These are phyloP conservation scores for Diaporthe aspalathi DNA, from an alignment of 2,329 filamentous ascomycete genomes.

Conservation along the genomic window DNA sequence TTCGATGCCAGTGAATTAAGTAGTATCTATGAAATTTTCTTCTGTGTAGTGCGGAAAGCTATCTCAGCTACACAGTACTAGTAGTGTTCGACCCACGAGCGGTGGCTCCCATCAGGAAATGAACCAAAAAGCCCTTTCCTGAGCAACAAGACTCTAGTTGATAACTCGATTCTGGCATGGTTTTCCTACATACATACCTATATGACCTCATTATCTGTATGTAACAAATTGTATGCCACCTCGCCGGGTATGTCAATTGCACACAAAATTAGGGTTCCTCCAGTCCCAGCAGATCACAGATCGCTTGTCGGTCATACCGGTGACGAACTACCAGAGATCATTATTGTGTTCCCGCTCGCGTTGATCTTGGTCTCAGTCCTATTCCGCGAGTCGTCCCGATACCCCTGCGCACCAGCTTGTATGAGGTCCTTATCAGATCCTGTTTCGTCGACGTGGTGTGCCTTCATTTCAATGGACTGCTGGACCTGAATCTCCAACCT, in stretches of 20 bases:
- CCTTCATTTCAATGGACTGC: slow-evolving; percentile 41
- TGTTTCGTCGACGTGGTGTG: background rate
- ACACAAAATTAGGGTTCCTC: background rate
- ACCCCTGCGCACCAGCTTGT: slow-evolving; percentile 1
- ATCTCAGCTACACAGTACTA: no score
- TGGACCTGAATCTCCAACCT: slow-evolving; percentile 44
- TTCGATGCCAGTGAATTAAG: no score
- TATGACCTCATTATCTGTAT: background rate
- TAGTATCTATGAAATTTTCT: no score
- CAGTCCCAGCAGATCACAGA: background rate
- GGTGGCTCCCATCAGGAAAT: no score
- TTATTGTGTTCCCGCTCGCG: background rate
- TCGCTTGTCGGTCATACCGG: background rate
- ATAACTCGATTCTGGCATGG: background rate
- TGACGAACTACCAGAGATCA: slow-evolving; percentile 9
- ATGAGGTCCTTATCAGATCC: slow-evolving; percentile 13
- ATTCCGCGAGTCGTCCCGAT: background rate
- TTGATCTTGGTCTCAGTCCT: slow-evolving; percentile 22
- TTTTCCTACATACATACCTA: background rate
- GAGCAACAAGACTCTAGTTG: background rate
- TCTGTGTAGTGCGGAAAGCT: no score
- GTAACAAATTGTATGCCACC: background rate
- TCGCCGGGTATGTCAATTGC: background rate
- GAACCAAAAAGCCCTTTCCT: no score
- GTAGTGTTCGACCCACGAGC: no score